Evolutionary conservation across 371 early-diverging fungal species (phyloP).

Genomic region (Mucor racemosus): DNA sequence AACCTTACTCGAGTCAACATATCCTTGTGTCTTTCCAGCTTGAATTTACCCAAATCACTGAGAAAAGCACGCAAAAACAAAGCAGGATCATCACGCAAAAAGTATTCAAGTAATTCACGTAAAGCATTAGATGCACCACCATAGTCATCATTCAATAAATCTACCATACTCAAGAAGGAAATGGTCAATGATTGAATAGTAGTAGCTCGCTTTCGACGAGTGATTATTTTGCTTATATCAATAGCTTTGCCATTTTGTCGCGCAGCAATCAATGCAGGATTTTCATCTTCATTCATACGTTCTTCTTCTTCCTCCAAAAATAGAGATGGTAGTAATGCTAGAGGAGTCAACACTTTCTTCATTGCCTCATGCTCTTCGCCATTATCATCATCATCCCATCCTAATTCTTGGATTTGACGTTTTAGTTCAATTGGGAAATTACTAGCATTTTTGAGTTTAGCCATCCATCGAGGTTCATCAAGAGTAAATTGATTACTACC

Average conservation of each 20-base stretch:
- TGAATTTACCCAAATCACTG: slow-evolving; percentile 55
- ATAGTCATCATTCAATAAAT: slow-evolving; percentile 56
- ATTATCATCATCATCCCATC: slow-evolving; percentile 67
- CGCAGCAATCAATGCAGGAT: slow-evolving; percentile 3
- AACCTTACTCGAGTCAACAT: slow-evolving; percentile 52
- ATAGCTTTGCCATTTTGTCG: slow-evolving; percentile 20
- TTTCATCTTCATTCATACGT: slow-evolving; percentile 30
- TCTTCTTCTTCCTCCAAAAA: slow-evolving; percentile 63
- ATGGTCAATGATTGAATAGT: slow-evolving; percentile 55
- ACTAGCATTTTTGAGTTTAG: slow-evolving; percentile 59
- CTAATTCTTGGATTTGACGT: slow-evolving; percentile 62
- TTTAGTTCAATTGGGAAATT: slow-evolving; percentile 65
- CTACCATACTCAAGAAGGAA: slow-evolving; percentile 55
- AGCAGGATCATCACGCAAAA: slow-evolving; percentile 64
- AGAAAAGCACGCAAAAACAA: slow-evolving; percentile 63
- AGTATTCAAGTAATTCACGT: slow-evolving; percentile 54
- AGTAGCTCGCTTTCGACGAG: slow-evolving; percentile 45
- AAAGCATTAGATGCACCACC: slow-evolving; percentile 53
- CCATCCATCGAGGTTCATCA: slow-evolving; percentile 67
- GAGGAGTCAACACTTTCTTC: slow-evolving; percentile 54
- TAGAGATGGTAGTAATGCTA: slow-evolving; percentile 58
- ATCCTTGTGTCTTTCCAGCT: slow-evolving; percentile 42
- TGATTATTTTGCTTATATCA: slow-evolving; percentile 37
- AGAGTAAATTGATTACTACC: slow-evolving; percentile 65
- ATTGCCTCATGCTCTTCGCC: slow-evolving; percentile 57